Evolutionary conservation across 345 rosid genomes (phyloP).

Genomic region (thale cress (Arabidopsis thaliana)): TAIR10.1 NC_003075.7:10982501-10983000

Average conservation of each 20-base stretch:
- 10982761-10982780: slow-evolving; percentile 82
- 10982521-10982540: neutral
- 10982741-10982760: slow-evolving; percentile 87
- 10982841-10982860: slow-evolving; percentile 82
- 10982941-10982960: slow-evolving; percentile 62
- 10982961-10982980: slow-evolving; percentile 85
- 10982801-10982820: slow-evolving; percentile 65
- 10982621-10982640: neutral
- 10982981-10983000: slow-evolving; percentile 77
- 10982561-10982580: slow-evolving; percentile 20
- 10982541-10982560: neutral
- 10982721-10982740: slow-evolving; percentile 81
- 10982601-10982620: neutral
- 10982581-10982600: neutral
- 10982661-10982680: neutral
- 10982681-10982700: slow-evolving; percentile 30
- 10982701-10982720: slow-evolving; percentile 52
- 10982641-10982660: neutral
- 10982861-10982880: slow-evolving; percentile 76
- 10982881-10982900: slow-evolving; percentile 78
- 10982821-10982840: slow-evolving; percentile 76
- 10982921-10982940: slow-evolving; percentile 70
- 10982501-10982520: slow-evolving; percentile 1
- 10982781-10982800: slow-evolving; percentile 57
- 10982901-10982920: slow-evolving; percentile 65